phyloP scores from a whole-genome alignment of 805 yeast genomes.

The Debaryomyces castellii region DNA sequence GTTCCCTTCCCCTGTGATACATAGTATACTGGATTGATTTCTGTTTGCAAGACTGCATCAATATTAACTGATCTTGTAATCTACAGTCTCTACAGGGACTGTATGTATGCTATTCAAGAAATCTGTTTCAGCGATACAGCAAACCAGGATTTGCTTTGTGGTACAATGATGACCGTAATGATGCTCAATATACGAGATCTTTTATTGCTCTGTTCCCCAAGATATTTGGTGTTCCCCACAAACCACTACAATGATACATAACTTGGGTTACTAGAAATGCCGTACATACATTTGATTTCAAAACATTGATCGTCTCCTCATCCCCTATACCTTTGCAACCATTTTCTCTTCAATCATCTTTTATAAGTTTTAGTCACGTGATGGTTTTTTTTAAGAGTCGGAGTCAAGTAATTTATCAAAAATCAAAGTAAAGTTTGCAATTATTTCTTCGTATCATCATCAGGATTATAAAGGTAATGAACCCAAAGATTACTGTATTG shows the following conservation, averaged over 20 bases:
- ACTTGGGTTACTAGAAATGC: too few relatives aligned
- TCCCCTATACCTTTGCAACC: too few relatives aligned
- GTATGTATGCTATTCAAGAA: too few relatives aligned
- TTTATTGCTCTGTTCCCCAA: not conserved
- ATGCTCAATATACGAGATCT: not conserved
- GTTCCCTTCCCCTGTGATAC: too few relatives aligned
- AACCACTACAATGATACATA: not conserved
- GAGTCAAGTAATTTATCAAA: not conserved
- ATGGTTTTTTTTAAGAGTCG: not conserved
- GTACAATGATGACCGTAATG: not conserved
- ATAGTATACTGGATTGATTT: too few relatives aligned
- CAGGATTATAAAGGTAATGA: slow-evolving; percentile 1
- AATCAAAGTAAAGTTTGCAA: not conserved
- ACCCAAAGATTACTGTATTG: slow-evolving; percentile 58
- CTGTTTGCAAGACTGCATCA: too few relatives aligned
- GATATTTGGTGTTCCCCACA: not conserved
- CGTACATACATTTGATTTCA: too few relatives aligned
- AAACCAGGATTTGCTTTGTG: not conserved
- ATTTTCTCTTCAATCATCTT: too few relatives aligned
- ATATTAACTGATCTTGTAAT: too few relatives aligned
- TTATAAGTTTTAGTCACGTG: not conserved
- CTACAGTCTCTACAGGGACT: too few relatives aligned
- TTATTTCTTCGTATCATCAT: not conserved
- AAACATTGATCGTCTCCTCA: too few relatives aligned
- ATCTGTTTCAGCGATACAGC: not conserved